Conservation (phyloP, 2,329 filamentous ascomycete genomes). For the Sarocladiaceae sp. region DNA sequence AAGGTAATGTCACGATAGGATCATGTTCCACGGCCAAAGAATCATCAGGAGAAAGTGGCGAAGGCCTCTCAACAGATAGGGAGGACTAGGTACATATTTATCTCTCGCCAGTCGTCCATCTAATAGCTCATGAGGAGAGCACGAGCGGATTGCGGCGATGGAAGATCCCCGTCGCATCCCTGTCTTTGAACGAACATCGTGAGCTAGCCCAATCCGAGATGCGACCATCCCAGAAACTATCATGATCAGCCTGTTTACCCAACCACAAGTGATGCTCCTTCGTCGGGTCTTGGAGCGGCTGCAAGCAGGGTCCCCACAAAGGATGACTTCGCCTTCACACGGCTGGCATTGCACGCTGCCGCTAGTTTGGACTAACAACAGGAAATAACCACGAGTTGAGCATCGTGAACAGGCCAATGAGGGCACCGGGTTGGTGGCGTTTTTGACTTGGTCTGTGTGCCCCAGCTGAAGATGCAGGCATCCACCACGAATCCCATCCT, state of each 20-base stretch:
- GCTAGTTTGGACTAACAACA: neutral
- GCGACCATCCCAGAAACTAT: neutral
- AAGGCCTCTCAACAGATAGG: too few relatives aligned
- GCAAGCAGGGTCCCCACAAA: neutral
- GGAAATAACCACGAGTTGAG: neutral
- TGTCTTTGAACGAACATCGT: neutral
- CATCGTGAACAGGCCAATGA: neutral
- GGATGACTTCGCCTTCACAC: neutral
- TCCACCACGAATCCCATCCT: neutral
- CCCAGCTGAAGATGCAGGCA: constrained; percentile 3
- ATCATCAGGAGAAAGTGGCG: neutral
- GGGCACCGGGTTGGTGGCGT: neutral
- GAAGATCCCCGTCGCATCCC: neutral
- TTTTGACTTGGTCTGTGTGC: neutral
- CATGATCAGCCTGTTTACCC: neutral
- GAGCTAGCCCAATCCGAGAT: neutral
- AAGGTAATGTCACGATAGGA: neutral
- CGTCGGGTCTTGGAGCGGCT: neutral
- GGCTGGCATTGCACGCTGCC: neutral
- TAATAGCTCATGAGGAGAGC: neutral
- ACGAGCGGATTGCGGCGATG: neutral
- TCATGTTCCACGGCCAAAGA: neutral
- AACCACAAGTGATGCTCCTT: neutral
- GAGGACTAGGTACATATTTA: constrained; percentile 2
- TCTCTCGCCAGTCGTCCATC: neutral